These are phyloP conservation scores for Lenwebbia sp. DNA, from an alignment of 345 rosid genomes.

Conservation along the genomic window DNA sequence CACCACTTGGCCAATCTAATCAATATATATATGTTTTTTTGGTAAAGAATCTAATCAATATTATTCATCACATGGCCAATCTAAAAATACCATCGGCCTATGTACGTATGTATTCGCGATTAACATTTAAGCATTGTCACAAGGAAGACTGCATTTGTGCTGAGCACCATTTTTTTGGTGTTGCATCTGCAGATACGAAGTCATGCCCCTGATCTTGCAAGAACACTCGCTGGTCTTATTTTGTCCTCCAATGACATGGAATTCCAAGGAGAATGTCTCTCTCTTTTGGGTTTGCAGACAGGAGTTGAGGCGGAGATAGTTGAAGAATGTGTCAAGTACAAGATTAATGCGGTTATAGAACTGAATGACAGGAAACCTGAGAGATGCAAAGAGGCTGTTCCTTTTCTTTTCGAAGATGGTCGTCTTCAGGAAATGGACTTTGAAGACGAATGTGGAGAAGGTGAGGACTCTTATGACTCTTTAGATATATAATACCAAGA, in stretches of 20 bases:
- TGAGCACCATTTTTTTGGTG: background rate
- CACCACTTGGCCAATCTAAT: background rate
- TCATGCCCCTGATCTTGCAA: constrained; percentile 87
- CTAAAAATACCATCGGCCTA: background rate
- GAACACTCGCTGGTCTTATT: constrained; percentile 65
- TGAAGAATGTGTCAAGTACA: constrained; percentile 56
- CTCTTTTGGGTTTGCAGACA: constrained; percentile 55
- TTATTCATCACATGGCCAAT: background rate
- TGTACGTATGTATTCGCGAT: background rate
- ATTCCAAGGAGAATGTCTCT: constrained; percentile 67
- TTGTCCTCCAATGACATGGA: constrained; percentile 53
- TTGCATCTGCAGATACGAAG: constrained; percentile 44
- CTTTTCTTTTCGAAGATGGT: constrained; percentile 48
- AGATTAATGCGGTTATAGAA: constrained; percentile 55
- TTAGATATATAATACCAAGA: constrained; percentile 13
- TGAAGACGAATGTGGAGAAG: constrained; percentile 31
- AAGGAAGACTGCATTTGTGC: background rate
- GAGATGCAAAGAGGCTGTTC: constrained; percentile 41
- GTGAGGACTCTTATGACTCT: constrained; percentile 20
- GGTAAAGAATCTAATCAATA: background rate
- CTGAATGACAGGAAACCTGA: constrained; percentile 51
- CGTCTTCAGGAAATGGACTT: constrained; percentile 18
- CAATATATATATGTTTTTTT: too few species aligned
- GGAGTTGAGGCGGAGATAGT: constrained; percentile 21
- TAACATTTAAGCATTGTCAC: background rate